Percentiles rank a stretch among this genome's conserved stretches.
These are phyloP conservation scores for Moesziomyces sp. DNA, from an alignment of 1,284 basidiomycete genomes.

Conservation along the genomic window DNA sequence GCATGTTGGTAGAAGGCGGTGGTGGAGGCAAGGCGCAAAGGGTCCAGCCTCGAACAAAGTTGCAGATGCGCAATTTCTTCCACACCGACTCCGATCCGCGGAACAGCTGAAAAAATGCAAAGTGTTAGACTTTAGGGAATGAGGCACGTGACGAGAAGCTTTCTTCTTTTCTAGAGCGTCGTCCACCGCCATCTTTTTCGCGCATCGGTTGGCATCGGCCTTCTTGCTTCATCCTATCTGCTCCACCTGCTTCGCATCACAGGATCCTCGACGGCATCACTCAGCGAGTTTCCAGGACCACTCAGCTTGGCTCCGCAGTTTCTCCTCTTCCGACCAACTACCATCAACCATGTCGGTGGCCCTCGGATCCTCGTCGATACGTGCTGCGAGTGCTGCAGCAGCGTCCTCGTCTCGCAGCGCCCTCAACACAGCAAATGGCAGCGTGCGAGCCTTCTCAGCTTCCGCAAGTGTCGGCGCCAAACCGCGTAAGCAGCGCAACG, in stretches of 20 bases:
- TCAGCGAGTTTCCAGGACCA: too few relatives aligned
- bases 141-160: conserved; percentile 18
- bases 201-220: background rate
- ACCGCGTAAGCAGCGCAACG: conserved; percentile 49
- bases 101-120: background rate
- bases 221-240: conserved; percentile 4
- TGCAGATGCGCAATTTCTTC: conserved; percentile 6
- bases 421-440: conserved; percentile 5
- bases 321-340: too few relatives aligned
- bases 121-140: background rate
- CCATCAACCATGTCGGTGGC: background rate
- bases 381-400: conserved; percentile 8
- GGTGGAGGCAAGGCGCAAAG: background rate
- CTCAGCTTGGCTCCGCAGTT: too few relatives aligned
- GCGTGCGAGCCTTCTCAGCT: conserved; percentile 34
- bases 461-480: conserved; percentile 40
- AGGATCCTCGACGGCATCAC: too few relatives aligned
- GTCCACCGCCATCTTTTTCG: background rate
- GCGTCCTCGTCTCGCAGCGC: conserved; percentile 12
- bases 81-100: conserved; percentile 3
- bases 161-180: conserved; percentile 14
- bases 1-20: conserved; percentile 11
- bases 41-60: background rate
- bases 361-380: background rate
- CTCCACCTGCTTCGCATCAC: background rate